Evolutionary conservation across 345 rosid species (phyloP), one percentile per base, ranked within the genome.

Genomic region (Pugionium dolabratum): DNA sequence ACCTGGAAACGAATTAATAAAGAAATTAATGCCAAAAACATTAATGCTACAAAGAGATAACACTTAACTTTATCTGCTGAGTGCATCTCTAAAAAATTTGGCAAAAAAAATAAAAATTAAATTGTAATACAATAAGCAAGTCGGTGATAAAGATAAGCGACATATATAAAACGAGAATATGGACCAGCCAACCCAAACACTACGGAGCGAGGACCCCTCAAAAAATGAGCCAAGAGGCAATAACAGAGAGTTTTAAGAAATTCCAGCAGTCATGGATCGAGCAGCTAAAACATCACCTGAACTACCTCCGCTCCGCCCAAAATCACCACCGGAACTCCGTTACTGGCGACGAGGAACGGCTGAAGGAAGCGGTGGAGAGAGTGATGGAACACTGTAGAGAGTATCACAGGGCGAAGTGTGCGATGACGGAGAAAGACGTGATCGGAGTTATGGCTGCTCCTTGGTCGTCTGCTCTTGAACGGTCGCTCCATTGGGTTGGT

Each of bases 401-500:
- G 44, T 87, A 80, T 72, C 79, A 83, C 77, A 48, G 74, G 25
- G 79, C 62, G 5, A 89, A 85, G 71, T 75, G 85, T 4, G 69
- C 62, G 1, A 85, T 78, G 3, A 52, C 74, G 7, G 89, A 85
- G 34, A 69, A 66, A 9, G 91, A 89, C 45, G 87, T 86, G 4
- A 56, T 86, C 5, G 75, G 66, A 5, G 43, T 89, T 33, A 72
- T 87, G 40, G 80, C 88, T 0, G 79, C 94, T 3, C 88, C 93
- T 0, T 92, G 98, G 97, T 76, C 86, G 49, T 75, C 98, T 50
- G 51, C 86, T 52, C 84, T 92, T 2, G 96, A 89, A 79, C 76
- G 91, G n/a, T 82, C 93, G 1, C 95, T 92, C 68, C 84, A 86
- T 44, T 89, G 96, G 98, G 80, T 87, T 3, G 84, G 85, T 0